Evolutionary conservation across 805 yeast species (phyloP).

Genomic region (Kuraishia piskuri): DNA sequence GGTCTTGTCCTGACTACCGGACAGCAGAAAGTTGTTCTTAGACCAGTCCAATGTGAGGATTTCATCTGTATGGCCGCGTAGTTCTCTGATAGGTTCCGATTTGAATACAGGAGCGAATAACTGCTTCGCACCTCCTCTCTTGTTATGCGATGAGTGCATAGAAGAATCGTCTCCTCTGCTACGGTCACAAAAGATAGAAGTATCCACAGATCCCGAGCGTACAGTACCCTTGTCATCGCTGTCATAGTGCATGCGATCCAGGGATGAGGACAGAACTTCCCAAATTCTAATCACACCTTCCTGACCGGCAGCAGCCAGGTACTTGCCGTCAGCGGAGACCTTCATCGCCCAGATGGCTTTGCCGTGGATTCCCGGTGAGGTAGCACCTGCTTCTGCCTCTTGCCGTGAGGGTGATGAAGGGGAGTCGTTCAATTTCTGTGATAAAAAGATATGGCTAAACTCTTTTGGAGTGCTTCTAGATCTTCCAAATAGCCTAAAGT

Average conservation of each 20-base stretch:
- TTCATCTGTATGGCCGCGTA: constrained; percentile 61
- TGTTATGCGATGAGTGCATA: not conserved
- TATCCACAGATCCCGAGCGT: not conserved
- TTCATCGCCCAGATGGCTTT: constrained; percentile 65
- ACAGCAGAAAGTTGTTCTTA: constrained; percentile 67
- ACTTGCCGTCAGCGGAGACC: constrained; percentile 76
- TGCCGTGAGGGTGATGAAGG: not conserved
- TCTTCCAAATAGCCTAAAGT: constrained; percentile 40
- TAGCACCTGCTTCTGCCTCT: constrained; percentile 3
- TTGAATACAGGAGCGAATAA: constrained; percentile 74
- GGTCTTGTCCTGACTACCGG: constrained; percentile 81
- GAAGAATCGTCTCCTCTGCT: constrained; percentile 5
- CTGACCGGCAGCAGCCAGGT: constrained; percentile 77
- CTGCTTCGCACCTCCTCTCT: constrained; percentile 4
- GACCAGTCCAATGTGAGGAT: constrained; percentile 83
- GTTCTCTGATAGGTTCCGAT: constrained; percentile 49
- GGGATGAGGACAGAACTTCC: constrained; percentile 70
- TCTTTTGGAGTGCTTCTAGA: constrained; percentile 36
- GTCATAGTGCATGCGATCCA: constrained; percentile 39
- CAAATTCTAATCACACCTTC: constrained; percentile 63
- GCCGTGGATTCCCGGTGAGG: constrained; percentile 8
- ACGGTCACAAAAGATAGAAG: not conserved
- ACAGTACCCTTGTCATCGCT: constrained; percentile 1
- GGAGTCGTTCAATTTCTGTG: constrained; percentile 46
- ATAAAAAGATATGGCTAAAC: constrained; percentile 47